These are phyloP conservation scores for Turnera subulata DNA, from an alignment of 345 rosid genomes.

Conservation along the genomic window DNA sequence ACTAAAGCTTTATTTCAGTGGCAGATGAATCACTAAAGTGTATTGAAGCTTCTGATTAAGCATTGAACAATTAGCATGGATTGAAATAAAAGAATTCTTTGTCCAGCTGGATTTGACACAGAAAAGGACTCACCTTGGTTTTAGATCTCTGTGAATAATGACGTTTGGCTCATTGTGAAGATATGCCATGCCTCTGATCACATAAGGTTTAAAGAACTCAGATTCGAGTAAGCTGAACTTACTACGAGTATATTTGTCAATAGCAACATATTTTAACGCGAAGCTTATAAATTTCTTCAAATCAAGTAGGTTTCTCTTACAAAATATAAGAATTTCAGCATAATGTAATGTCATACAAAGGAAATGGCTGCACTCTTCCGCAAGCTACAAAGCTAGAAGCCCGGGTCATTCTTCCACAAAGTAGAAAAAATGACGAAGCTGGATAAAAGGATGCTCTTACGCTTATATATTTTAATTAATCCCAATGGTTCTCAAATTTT, in stretches of 20 bases:
- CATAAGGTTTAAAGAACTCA: slow-evolving; percentile 12
- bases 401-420: too few species aligned
- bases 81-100: not conserved
- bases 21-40: not conserved
- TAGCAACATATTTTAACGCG: slow-evolving; percentile 5
- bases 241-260: not conserved
- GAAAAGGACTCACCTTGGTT: slow-evolving; percentile 64
- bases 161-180: slow-evolving; percentile 99
- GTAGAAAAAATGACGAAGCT: too few species aligned
- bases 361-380: too few species aligned
- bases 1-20: not conserved
- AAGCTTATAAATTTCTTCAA: not conserved
- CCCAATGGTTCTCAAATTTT: too few species aligned
- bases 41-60: not conserved
- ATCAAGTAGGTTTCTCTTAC: too few species aligned
- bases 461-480: too few species aligned
- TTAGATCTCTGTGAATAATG: slow-evolving; percentile 86
- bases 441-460: too few species aligned
- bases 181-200: slow-evolving; percentile 92
- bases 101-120: slow-evolving; percentile 5
- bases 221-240: slow-evolving; percentile 17
- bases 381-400: too few species aligned
- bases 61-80: too few species aligned
- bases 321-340: too few species aligned
- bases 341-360: too few species aligned